These are phyloP conservation scores for Exsudoporus frostii DNA, from an alignment of 768 basidiomycete species.

Conservation along the genomic window DNA sequence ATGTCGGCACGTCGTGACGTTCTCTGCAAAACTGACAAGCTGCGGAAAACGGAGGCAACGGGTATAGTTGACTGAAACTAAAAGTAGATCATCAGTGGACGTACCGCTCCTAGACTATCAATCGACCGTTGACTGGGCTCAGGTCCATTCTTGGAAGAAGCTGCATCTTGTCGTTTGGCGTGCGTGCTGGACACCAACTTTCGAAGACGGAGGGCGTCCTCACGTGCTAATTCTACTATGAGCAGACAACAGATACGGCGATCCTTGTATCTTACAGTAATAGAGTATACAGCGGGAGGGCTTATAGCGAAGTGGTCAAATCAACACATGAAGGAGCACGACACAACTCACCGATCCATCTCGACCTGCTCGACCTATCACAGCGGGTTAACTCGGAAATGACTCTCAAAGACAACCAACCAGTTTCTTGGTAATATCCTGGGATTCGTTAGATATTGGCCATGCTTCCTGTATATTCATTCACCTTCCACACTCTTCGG, in stretches of 20 bases:
- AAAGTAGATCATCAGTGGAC: conserved; percentile 9
- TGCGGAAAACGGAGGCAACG: conserved; percentile 8
- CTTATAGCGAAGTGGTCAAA: conserved; percentile 34
- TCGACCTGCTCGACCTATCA: conserved; percentile 70
- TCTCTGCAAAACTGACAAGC: conserved; percentile 59
- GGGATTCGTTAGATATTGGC: background rate
- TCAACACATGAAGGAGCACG: background rate
- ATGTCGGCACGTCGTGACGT: conserved; percentile 60
- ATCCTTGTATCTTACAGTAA: conserved; percentile 53
- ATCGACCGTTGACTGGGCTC: conserved; percentile 65
- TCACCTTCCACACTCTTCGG: conserved; percentile 82
- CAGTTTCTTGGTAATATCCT: conserved; percentile 90
- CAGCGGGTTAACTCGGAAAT: conserved; percentile 2
- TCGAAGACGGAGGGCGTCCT: conserved; percentile 60
- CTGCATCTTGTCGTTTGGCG: conserved; percentile 41
- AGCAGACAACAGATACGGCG: background rate
- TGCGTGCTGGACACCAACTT: conserved; percentile 48
- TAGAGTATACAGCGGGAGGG: conserved; percentile 79
- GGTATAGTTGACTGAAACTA: conserved; percentile 19
- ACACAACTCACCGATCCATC: conserved; percentile 59
- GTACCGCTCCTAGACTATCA: conserved; percentile 61
- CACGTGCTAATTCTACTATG: conserved; percentile 51
- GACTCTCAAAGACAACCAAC: conserved; percentile 32
- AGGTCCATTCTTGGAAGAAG: conserved; percentile 46
- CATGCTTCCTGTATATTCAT: background rate